Conservation (phyloP, 2,329 filamentous ascomycete species). For the Didymosphaeria variabile region DNA sequence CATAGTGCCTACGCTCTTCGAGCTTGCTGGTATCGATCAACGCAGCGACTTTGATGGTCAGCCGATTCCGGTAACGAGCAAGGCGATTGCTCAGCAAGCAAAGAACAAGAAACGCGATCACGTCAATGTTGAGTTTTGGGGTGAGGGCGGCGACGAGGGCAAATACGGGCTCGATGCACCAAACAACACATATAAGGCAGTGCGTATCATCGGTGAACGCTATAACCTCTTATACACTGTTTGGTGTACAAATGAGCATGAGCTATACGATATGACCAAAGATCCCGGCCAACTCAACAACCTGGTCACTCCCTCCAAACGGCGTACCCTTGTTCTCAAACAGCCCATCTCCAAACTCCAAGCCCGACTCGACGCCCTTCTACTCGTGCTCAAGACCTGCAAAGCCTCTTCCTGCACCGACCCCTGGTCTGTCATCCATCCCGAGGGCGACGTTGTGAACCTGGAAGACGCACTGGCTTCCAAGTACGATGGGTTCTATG, state of each 20-base stretch:
- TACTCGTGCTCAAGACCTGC: constrained; percentile 70
- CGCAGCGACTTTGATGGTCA: constrained; percentile 47
- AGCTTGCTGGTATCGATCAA: constrained; percentile 36
- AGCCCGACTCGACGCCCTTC: constrained; percentile 61
- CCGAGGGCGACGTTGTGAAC: constrained; percentile 60
- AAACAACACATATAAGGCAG: constrained; percentile 69
- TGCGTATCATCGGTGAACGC: constrained; percentile 62
- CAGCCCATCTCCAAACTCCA: constrained; percentile 20
- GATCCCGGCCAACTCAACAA: constrained; percentile 37
- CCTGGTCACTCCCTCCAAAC: constrained; percentile 10
- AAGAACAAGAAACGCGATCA: constrained; percentile 40
- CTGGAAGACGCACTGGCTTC: constrained; percentile 61
- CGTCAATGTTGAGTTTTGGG: constrained; percentile 54
- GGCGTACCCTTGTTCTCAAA: constrained; percentile 2
- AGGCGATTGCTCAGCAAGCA: constrained; percentile 18
- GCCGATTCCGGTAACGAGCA: constrained; percentile 41
- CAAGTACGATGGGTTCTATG: constrained; percentile 64
- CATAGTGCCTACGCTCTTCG: constrained; percentile 50
- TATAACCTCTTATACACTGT: constrained; percentile 73
- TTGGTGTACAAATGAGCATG: constrained; percentile 74
- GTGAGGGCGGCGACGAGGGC: constrained; percentile 39
- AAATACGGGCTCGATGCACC: constrained; percentile 12
- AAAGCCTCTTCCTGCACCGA: constrained; percentile 61
- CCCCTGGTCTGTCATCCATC: constrained; percentile 68
- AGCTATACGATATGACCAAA: constrained; percentile 69